A percentile compares a stretch with the other conserved stretches of the same genome.
Conservation (phyloP, 1,284 basidiomycete species). For the Tilletiopsis washingtonensis region DNA sequence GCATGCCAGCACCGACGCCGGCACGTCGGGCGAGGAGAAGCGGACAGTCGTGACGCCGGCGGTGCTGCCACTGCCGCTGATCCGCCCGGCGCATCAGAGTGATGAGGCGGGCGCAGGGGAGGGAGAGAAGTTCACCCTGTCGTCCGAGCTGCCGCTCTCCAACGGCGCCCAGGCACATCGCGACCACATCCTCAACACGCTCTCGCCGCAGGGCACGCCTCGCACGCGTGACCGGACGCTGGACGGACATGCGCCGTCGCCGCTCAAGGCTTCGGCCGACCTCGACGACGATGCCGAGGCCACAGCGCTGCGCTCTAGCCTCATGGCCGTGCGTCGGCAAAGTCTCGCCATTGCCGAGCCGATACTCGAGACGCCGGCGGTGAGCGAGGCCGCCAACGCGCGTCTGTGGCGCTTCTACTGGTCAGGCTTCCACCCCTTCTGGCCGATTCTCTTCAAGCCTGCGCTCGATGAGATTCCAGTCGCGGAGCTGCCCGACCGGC, state of each 20-base stretch:
- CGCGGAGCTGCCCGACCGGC: constrained; percentile 19
- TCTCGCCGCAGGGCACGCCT: background rate
- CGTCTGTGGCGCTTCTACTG: constrained; percentile 17
- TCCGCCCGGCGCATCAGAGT: background rate
- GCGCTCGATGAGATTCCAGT: constrained; percentile 20
- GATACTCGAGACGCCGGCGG: background rate
- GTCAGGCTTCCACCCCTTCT: constrained; percentile 36
- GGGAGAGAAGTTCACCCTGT: too few relatives aligned
- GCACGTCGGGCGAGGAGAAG: background rate
- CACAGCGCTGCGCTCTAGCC: background rate
- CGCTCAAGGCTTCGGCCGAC: too few relatives aligned
- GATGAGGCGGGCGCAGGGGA: too few relatives aligned
- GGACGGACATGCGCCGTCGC: too few relatives aligned
- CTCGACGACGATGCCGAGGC: background rate
- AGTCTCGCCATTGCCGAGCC: constrained; percentile 10
- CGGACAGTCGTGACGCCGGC: background rate
- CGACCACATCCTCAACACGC: background rate
- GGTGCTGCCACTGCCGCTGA: background rate
- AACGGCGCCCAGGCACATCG: background rate
- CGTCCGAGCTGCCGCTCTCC: background rate
- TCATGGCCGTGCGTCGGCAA: background rate
- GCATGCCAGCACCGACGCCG: background rate
- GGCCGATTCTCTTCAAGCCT: constrained; percentile 39
- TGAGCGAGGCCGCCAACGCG: background rate
- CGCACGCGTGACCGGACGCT: too few relatives aligned